Percentiles rank a stretch among this genome's conserved stretches.
Conservation (phyloP, 306 rosid genomes). For the Fragaria nilgerrensis region DNA sequence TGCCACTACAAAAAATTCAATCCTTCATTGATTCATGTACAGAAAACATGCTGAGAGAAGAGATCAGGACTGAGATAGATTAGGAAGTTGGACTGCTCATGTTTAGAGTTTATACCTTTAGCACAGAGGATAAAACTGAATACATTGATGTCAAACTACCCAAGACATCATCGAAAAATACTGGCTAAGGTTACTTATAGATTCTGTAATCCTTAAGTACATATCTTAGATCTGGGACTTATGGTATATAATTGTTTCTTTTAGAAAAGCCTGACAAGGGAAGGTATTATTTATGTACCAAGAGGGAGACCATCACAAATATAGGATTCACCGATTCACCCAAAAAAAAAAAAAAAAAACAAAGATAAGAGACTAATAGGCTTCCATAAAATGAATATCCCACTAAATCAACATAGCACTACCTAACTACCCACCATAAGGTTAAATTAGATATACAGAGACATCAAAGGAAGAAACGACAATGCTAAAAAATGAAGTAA, state of each 20-base stretch:
- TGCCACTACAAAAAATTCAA: not conserved
- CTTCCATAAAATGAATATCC: not conserved
- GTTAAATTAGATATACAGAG: not conserved
- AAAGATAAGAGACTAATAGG: not conserved
- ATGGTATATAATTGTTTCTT: not conserved
- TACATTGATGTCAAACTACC: not conserved
- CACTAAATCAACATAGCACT: not conserved
- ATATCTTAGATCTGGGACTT: not conserved
- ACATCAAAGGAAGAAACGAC: not conserved
- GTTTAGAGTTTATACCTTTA: not conserved
- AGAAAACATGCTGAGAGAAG: not conserved
- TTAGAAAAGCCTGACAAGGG: not conserved
- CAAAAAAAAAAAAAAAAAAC: not conserved
- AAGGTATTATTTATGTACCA: not conserved
- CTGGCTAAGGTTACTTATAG: not conserved
- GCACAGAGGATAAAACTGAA: not conserved
- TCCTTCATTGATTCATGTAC: not conserved
- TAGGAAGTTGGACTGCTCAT: not conserved
- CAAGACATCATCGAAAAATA: not conserved
- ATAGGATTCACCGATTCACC: not conserved
- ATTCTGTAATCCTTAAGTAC: not conserved
- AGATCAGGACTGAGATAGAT: not conserved
- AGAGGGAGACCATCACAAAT: not conserved
- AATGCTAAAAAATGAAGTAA: not conserved
- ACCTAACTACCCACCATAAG: not conserved